phyloP scores from a whole-genome alignment of 2,329 filamentous ascomycete species.

The Aspergillus sp. region DNA sequence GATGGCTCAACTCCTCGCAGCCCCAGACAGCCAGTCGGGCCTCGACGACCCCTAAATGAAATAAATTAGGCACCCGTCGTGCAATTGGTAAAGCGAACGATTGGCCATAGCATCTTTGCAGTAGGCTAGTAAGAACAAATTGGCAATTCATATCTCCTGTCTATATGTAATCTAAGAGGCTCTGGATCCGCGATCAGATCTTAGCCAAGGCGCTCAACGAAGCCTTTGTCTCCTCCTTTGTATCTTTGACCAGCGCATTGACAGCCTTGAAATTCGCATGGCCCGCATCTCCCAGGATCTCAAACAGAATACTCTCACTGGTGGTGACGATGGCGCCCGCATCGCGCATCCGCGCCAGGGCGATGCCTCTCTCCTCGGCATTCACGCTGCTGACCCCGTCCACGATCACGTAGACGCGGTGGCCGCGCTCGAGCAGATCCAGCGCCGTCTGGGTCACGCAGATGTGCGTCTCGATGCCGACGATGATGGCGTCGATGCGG shows the following conservation, averaged over 20 bases:
- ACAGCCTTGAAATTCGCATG: slow-evolving; percentile 69
- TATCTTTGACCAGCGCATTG: slow-evolving; percentile 76
- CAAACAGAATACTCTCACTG: slow-evolving; percentile 87
- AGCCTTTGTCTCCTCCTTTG: slow-evolving; percentile 66
- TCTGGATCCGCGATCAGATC: slow-evolving; percentile 38
- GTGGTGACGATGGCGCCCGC: slow-evolving; percentile 79
- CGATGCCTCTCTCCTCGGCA: slow-evolving; percentile 73
- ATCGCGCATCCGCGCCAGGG: slow-evolving; percentile 70
- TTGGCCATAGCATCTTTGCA: no score
- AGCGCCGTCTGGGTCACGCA: slow-evolving; percentile 91
- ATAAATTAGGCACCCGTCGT: slow-evolving; percentile 18
- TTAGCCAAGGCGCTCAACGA: slow-evolving; percentile 66
- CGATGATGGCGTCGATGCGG: slow-evolving; percentile 66
- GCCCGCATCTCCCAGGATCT: slow-evolving; percentile 79
- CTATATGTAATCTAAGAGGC: no score
- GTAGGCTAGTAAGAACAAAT: no score
- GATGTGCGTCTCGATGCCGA: slow-evolving; percentile 92
- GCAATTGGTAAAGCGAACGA: no score
- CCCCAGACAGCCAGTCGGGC: slow-evolving; percentile 12
- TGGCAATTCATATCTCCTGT: no score
- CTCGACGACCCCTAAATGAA: slow-evolving; percentile 22
- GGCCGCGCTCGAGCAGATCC: slow-evolving; percentile 72
- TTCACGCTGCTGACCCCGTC: slow-evolving; percentile 91
- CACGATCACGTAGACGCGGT: slow-evolving; percentile 81
- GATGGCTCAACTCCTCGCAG: slow-evolving; percentile 70